Evolutionary conservation across 2,329 filamentous ascomycete species (phyloP).

Genomic region (Verticillium klebahnii): DNA sequence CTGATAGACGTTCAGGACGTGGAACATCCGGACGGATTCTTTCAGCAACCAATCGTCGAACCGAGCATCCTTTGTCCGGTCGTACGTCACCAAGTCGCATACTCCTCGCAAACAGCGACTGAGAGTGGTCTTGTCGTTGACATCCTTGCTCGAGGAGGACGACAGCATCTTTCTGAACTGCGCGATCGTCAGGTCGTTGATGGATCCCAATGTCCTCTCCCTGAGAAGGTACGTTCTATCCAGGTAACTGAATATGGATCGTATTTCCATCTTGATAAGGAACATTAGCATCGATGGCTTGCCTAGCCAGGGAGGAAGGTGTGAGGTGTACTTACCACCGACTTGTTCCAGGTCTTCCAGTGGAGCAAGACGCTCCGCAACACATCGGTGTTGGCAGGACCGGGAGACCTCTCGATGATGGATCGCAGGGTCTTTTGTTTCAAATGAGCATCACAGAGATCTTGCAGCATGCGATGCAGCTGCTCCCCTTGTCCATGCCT

Average conservation of each 20-base stretch:
- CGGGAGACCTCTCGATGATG: constrained; percentile 18
- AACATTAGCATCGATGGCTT: constrained; percentile 8
- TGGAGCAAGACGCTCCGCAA: constrained; percentile 49
- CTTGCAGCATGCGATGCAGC: constrained; percentile 62
- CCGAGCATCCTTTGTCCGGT: constrained; percentile 54
- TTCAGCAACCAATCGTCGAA: constrained; percentile 65
- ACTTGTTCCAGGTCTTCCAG: constrained; percentile 76
- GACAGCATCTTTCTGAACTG: constrained; percentile 66
- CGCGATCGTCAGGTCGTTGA: constrained; percentile 75
- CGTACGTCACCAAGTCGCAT: constrained; percentile 69
- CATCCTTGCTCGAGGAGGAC: constrained; percentile 16
- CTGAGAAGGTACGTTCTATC: constrained; percentile 84
- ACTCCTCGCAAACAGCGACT: constrained; percentile 51
- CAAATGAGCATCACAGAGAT: constrained; percentile 65
- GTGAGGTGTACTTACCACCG: constrained; percentile 53
- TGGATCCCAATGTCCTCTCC: constrained; percentile 61
- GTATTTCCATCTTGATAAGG: constrained; percentile 59
- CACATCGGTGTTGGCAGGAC: constrained; percentile 55
- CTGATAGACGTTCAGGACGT: constrained; percentile 77
- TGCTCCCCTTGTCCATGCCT: constrained; percentile 67
- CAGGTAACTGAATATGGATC: constrained; percentile 89
- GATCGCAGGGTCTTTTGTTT: constrained; percentile 46
- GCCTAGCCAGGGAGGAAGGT: constrained; percentile 6
- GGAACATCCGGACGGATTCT: constrained; percentile 75
- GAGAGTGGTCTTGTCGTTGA: constrained; percentile 23